Conservation (phyloP, 768 basidiomycete species). For the Dentipellis sp. region DNA sequence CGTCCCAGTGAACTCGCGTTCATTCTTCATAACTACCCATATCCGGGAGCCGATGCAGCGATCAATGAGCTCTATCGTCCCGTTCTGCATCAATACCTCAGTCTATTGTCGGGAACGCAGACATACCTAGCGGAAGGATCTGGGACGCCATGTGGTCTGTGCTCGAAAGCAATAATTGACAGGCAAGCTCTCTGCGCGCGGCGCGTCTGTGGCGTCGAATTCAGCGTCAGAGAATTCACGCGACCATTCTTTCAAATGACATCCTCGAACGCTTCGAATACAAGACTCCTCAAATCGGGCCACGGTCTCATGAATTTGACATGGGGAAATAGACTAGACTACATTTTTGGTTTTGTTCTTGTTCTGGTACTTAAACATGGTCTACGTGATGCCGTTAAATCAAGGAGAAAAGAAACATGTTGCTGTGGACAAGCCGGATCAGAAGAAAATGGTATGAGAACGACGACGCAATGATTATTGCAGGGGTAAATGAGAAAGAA, state of each 20-base stretch:
- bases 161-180: background rate
- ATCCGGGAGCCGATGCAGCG: slow-evolving; percentile 94
- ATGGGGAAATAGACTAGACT: slow-evolving; percentile 1
- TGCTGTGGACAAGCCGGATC: background rate
- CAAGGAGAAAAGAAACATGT: background rate
- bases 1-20: slow-evolving; percentile 93
- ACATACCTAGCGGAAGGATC: slow-evolving; percentile 81
- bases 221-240: too few species aligned
- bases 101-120: background rate
- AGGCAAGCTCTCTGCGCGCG: background rate
- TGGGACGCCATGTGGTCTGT: slow-evolving; percentile 69
- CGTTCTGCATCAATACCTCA: background rate
- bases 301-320: background rate
- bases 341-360: slow-evolving; percentile 5
- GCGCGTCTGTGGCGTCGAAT: background rate
- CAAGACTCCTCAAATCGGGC: too few species aligned
- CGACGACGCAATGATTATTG: slow-evolving; percentile 6
- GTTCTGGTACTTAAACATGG: slow-evolving; percentile 4
- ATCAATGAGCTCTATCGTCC: slow-evolving; percentile 78
- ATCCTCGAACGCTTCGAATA: too few species aligned
- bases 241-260: too few species aligned
- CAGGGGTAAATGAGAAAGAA: slow-evolving; percentile 9
- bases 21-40: slow-evolving; percentile 98
- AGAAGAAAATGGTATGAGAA: slow-evolving; percentile 1
- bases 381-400: slow-evolving; percentile 12